Percentiles rank a stretch among this genome's conserved stretches.
Evolutionary conservation across 2,329 filamentous ascomycete species (phyloP).

Genomic region (Neurospora crassa): DNA sequence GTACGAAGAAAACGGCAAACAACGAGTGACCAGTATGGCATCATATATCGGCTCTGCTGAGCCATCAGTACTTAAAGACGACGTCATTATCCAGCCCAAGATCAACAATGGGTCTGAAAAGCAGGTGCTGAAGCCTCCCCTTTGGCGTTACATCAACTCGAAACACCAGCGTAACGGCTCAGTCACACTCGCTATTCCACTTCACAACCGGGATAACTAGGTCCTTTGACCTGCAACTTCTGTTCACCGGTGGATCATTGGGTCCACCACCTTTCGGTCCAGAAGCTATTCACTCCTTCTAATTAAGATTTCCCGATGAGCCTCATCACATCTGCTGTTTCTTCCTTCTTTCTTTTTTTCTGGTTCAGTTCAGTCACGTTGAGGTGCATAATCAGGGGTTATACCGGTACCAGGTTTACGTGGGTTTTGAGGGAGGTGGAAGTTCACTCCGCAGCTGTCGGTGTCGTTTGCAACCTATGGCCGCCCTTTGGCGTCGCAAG

Average conservation of each 20-base stretch:
- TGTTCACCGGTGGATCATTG: not conserved
- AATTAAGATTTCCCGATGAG: not conserved
- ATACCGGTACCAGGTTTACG: not conserved
- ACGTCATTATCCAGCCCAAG: not conserved
- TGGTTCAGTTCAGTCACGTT: not conserved
- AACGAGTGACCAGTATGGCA: not conserved
- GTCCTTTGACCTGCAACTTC: not conserved
- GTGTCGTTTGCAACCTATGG: not conserved
- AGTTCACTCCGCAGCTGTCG: not conserved
- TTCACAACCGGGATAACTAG: not conserved
- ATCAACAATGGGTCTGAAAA: not conserved
- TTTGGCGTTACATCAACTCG: conserved; percentile 12
- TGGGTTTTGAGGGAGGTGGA: not conserved
- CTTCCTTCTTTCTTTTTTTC: too few species aligned
- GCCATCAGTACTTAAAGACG: not conserved
- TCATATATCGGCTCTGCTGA: not conserved
- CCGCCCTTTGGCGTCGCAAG: not conserved
- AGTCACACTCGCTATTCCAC: not conserved
- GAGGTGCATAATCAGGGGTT: not conserved
- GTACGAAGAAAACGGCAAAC: conserved; percentile 3
- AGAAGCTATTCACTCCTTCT: not conserved
- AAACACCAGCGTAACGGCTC: conserved; percentile 5
- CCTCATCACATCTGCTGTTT: not conserved
- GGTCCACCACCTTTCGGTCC: not conserved
- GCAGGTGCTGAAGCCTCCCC: conserved; percentile 2